Conservation (phyloP, 495 filamentous ascomycete genomes). For the Aspergillus olivimuriae region DNA sequence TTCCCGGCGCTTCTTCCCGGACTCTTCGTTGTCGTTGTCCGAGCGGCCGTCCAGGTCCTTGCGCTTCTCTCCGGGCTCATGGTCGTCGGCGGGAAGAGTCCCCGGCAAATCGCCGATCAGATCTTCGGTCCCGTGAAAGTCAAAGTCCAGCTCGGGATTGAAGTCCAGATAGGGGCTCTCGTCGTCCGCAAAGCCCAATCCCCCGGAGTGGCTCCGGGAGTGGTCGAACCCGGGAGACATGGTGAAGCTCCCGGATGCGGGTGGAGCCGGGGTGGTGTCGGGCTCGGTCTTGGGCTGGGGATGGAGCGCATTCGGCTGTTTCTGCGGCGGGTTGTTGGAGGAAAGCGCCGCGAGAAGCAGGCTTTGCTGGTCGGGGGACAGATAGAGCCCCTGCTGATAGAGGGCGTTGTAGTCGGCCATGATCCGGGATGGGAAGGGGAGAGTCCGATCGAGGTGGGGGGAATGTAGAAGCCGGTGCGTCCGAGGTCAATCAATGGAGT, state of each 20-base stretch:
- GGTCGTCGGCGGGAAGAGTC: constrained; percentile 43
- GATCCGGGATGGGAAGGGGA: neutral
- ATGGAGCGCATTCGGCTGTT: constrained; percentile 21
- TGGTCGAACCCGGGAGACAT: constrained; percentile 52
- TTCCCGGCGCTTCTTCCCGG: constrained; percentile 73
- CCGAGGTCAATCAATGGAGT: too few species aligned
- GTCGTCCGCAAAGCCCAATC: constrained; percentile 47
- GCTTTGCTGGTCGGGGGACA: constrained; percentile 82
- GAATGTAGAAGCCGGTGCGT: neutral
- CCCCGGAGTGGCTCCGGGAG: constrained; percentile 34
- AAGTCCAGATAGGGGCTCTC: constrained; percentile 83
- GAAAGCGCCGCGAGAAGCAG: constrained; percentile 82
- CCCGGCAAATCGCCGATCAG: constrained; percentile 76
- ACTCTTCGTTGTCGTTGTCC: constrained; percentile 62
- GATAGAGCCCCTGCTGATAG: constrained; percentile 49
- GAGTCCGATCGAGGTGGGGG: neutral
- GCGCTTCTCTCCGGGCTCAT: constrained; percentile 54
- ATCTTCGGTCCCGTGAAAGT: constrained; percentile 50
- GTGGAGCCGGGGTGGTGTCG: constrained; percentile 27
- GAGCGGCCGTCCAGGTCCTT: constrained; percentile 75
- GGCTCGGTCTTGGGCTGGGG: constrained; percentile 21
- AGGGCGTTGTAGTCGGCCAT: constrained; percentile 36
- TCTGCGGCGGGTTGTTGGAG: constrained; percentile 55
- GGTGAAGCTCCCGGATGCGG: constrained; percentile 27
- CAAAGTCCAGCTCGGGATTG: constrained; percentile 66